Conservation (phyloP, 1,284 basidiomycete species). For the Trametes versicolor region DNA sequence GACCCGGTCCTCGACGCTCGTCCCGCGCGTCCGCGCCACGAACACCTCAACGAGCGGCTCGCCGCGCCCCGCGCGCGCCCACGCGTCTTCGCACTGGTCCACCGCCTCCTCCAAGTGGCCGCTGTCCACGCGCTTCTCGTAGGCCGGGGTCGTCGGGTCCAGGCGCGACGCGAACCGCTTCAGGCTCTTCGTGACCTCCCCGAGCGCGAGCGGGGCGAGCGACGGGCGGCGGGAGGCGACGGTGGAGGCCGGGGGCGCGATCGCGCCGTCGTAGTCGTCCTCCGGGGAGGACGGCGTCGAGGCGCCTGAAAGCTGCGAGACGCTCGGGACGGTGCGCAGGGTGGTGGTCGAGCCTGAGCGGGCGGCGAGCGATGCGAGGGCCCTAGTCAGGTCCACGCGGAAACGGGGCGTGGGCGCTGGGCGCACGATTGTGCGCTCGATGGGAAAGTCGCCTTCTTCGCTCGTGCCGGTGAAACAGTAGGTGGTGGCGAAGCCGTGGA, state of each 20-base stretch:
- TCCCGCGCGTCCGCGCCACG: slow-evolving; percentile 20
- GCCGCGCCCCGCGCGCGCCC: slow-evolving; percentile 21
- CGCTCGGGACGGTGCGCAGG: slow-evolving; percentile 8
- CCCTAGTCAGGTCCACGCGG: slow-evolving; percentile 8
- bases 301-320: slow-evolving; percentile 9
- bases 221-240: slow-evolving; percentile 28
- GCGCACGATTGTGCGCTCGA: slow-evolving; percentile 28
- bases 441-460: slow-evolving; percentile 20
- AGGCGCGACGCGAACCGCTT: slow-evolving; percentile 23
- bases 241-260: slow-evolving; percentile 16
- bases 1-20: slow-evolving; percentile 1
- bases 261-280: not conserved
- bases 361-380: slow-evolving; percentile 19
- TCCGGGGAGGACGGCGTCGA: slow-evolving; percentile 6
- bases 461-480: slow-evolving; percentile 13
- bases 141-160: slow-evolving; percentile 1
- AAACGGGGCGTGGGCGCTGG: slow-evolving; percentile 14
- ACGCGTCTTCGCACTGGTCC: slow-evolving; percentile 20
- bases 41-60: slow-evolving; percentile 24
- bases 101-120: slow-evolving; percentile 27
- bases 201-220: slow-evolving; percentile 9
- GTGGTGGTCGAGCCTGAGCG: slow-evolving; percentile 20
- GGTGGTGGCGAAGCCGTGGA: not conserved
- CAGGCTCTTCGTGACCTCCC: slow-evolving; percentile 26
- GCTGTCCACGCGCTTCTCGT: not conserved